Evolutionary conservation across 1,284 basidiomycete species (phyloP), one percentile per base, ranked within the genome.

Genomic region (Termitomyces sp.): DNA sequence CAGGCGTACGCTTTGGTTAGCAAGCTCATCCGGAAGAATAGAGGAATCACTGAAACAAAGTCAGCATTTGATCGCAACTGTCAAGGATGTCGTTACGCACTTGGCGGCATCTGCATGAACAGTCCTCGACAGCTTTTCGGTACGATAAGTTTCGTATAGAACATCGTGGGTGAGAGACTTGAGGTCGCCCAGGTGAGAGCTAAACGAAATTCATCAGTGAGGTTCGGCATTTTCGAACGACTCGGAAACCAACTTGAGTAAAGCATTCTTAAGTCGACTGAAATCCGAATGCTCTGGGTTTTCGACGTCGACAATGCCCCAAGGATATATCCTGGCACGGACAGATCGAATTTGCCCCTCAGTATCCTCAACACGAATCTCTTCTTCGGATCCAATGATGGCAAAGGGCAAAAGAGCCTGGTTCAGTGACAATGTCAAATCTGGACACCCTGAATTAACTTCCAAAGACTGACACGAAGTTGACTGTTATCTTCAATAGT

Each of bases 201-300:
- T 96, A 61, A 15, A 59, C 24, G n/a, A 8, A 40, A 19, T 65
- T 53, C 39, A 50, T 54, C 45, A 55, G 47, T 44, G 49, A 48
- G 30, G 38, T 28, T 33, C 34, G 33, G 34, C 47, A n/a, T 31
- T 43, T 44, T 15, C 10, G 17, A 47, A 41, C n/a, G 42, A 13
- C 38, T 39, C 31, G 26, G 19, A 39, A 33, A 54, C 77, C 67
- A 68, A 94, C 91, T 88, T 88, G 62, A 99, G 81, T 56, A 99
- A 78, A 48, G 96, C 95, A 61, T 88, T 88, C 64, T 96, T 81
- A 56, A 99, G 83, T 53, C 94, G 82, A 67, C 88, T 89, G 71
- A 99, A 99, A 77, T 99, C 97, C 33, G 92, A 97, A 77, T 99
- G 97, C 72, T 93, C 91, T 21, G 94, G 94, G 74, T 99, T 98